A percentile compares a stretch with the other conserved stretches of the same genome.
phyloP scores from a whole-genome alignment of 495 filamentous ascomycete species.

The Aspergillus carlsbadensis region DNA sequence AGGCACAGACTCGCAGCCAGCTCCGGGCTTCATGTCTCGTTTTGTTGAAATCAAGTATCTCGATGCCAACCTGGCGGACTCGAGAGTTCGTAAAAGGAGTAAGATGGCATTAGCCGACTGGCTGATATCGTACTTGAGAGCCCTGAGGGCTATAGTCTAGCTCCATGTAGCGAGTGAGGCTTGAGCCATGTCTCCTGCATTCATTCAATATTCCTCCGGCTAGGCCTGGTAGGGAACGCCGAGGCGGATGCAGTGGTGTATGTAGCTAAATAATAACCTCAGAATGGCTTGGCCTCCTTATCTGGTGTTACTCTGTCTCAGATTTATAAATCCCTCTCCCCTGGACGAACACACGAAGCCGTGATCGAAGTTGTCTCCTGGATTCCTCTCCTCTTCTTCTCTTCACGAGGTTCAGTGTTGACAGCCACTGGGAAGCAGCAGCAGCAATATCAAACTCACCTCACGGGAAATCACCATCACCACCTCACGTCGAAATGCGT shows the following conservation, averaged over 20 bases:
- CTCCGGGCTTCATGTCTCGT: too few species aligned
- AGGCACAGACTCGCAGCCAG: too few species aligned
- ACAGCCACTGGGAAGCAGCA: background rate
- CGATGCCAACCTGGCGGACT: too few species aligned
- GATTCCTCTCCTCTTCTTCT: background rate
- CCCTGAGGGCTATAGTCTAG: too few species aligned
- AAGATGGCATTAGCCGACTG: background rate
- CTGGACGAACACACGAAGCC: background rate
- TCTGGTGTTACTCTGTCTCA: conserved; percentile 1
- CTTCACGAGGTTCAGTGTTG: background rate
- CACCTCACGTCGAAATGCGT: conserved; percentile 9
- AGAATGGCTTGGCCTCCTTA: background rate
- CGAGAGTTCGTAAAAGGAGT: too few species aligned
- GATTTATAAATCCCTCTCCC: background rate
- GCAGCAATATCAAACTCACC: background rate
- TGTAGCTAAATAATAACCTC: background rate
- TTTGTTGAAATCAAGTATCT: too few species aligned
- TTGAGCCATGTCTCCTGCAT: background rate
- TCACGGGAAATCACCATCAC: background rate
- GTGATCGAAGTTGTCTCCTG: background rate
- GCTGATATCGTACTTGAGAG: background rate
- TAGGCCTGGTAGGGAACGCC: too few species aligned
- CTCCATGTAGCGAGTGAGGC: background rate
- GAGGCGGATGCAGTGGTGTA: background rate
- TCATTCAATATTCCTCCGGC: background rate